Conservation (phyloP, 495 filamentous ascomycete species). For the Lindgomyces ingoldianus region DNA sequence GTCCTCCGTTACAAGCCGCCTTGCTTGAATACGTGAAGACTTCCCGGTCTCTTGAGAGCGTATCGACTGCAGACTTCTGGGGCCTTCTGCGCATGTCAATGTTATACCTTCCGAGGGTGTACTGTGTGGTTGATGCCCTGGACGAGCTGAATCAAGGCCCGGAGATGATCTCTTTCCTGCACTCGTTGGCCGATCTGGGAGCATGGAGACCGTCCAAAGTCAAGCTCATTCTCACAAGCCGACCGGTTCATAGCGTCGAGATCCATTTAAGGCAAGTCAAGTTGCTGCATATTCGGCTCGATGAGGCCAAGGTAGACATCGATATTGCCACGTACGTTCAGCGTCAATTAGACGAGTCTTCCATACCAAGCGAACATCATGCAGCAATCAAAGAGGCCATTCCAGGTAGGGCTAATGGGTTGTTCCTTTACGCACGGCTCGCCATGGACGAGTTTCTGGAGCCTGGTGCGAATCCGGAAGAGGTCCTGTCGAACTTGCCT, state of each 20-base stretch:
- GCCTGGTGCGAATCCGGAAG: conserved; percentile 28
- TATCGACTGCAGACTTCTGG: background rate
- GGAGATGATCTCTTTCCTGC: conserved; percentile 41
- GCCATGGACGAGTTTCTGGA: conserved; percentile 50
- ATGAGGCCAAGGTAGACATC: conserved; percentile 44
- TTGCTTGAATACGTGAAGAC: background rate
- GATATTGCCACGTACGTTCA: conserved; percentile 51
- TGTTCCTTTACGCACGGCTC: conserved; percentile 53
- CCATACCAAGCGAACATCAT: conserved; percentile 14
- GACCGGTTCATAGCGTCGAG: conserved; percentile 46
- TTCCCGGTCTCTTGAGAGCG: background rate
- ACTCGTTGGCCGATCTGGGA: conserved; percentile 42
- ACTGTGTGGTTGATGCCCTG: conserved; percentile 29
- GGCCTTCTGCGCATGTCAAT: background rate
- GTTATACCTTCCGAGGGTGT: background rate
- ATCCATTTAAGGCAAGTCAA: conserved; percentile 22
- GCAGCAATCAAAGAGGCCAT: conserved; percentile 26
- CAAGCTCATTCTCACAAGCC: conserved; percentile 52
- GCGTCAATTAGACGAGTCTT: conserved; percentile 33
- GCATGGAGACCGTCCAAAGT: conserved; percentile 44
- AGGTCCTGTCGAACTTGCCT: conserved; percentile 44
- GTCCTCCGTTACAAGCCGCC: background rate
- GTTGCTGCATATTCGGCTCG: conserved; percentile 44
- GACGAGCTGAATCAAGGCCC: conserved; percentile 52
- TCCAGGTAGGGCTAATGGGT: conserved; percentile 38